Percentiles rank a stretch among this genome's conserved stretches.
Evolutionary conservation across 164 flowering plant genomes (phyloP).

Genomic region (Umbilicus rupestris): DNA sequence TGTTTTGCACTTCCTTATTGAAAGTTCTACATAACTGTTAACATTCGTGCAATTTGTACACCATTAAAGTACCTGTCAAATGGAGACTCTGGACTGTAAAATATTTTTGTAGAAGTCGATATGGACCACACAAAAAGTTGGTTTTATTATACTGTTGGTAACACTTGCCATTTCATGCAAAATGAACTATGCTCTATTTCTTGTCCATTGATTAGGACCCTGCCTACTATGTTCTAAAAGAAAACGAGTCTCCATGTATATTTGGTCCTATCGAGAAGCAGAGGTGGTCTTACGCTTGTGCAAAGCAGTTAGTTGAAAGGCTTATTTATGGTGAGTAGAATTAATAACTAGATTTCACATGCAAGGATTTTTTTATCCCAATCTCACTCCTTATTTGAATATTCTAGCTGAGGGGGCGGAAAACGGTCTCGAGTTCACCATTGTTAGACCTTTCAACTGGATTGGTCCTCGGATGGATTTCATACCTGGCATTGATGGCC

Average conservation of each 20-base stretch:
- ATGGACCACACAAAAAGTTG: not conserved
- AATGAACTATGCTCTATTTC: not conserved
- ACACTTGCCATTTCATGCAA: not conserved
- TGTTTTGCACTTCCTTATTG: too few species aligned
- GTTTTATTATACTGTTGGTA: not conserved
- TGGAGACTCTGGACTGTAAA: not conserved
- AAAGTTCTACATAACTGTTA: too few species aligned
- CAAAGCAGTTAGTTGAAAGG: constrained; percentile 39
- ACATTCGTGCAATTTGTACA: too few species aligned
- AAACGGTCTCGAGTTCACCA: constrained; percentile 64
- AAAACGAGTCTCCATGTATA: constrained; percentile 69
- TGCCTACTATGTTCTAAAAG: constrained; percentile 26
- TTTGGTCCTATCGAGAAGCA: constrained; percentile 25
- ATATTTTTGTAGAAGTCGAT: not conserved
- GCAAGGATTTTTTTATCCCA: not conserved
- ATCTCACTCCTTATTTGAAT: not conserved
- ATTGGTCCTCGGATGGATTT: constrained; percentile 86
- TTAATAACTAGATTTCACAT: not conserved
- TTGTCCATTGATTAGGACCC: not conserved
- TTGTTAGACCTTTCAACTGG: constrained; percentile 82
- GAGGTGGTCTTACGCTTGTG: constrained; percentile 2
- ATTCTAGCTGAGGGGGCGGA: constrained; percentile 31
- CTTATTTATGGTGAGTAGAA: constrained; percentile 29
- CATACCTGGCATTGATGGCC: constrained; percentile 55
- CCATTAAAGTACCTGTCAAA: not conserved